Evolutionary conservation across 2,329 filamentous ascomycete genomes (phyloP), one percentile per base, ranked within the genome.

Genomic region (Hypoxylon sp.): DNA sequence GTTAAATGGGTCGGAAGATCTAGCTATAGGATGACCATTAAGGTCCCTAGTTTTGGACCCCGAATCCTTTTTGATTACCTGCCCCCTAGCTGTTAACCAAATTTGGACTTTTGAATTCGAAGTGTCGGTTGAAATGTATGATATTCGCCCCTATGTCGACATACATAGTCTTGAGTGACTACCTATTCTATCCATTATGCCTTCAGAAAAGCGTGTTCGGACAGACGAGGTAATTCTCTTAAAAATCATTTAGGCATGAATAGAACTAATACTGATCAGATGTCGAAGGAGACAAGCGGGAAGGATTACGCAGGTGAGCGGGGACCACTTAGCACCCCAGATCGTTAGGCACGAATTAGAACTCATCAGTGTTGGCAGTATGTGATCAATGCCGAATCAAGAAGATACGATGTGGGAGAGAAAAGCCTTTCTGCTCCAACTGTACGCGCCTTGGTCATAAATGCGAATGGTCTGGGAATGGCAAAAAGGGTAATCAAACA

Each of bases 221-320:
- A 58, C 64, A 17, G 64, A 62, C 2, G 64, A 66, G 64, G 64
- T 66, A 66, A 62, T 42, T 20, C 46, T 6, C 31, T 30, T 20
- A 13, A 35, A 37, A 35, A 4, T 7, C 14, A 25, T 14, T 2
- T 6, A n/a, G 25, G 17, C 3, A 44, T 7, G 22, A 25, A 46
- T 14, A 51, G 11, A 42, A 40, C 64, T 62, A 58, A 35, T 48
- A 40, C 33, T 31, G 30, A 48, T 25, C 20, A 66, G 64, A 67
- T 63, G 55, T 59, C 64, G 22, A 63, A 27, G 60, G 64, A 67
- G 59, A 56, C 49, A 33, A 63, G 11, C 31, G 64, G 64, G 40
- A 67, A 63, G 35, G 64, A 67, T 42, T 67, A 67, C 60, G 64
- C 64, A 67, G 64, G 64, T 67, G 55, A 63, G 59, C 64, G 50